A percentile compares a stretch with the other conserved stretches of the same genome.
Conservation (phyloP, 768 basidiomycete species). For the Lactarius trivialis region DNA sequence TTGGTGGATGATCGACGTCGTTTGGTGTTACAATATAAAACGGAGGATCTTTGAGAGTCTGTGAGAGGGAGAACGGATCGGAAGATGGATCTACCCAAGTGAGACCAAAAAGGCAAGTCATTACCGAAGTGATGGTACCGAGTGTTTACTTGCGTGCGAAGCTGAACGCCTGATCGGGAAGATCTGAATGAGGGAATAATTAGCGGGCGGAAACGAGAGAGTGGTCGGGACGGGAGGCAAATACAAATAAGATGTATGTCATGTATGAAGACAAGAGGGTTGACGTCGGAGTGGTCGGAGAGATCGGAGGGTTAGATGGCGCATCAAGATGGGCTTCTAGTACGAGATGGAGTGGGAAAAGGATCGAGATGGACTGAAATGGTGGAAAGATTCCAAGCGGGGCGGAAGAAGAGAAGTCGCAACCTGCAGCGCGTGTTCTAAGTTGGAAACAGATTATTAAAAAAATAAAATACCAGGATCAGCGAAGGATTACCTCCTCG, state of each 20-base stretch:
- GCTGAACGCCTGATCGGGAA: conserved; percentile 14
- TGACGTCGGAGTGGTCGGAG: conserved; percentile 19
- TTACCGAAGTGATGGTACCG: background rate
- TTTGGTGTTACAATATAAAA: background rate
- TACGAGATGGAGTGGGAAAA: conserved; percentile 5
- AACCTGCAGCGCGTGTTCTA: background rate
- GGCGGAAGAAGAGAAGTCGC: background rate
- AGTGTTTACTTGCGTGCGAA: conserved; percentile 10
- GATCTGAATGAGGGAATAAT: conserved; percentile 13
- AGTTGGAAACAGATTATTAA: background rate
- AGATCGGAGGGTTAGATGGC: conserved; percentile 13
- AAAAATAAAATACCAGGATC: conserved; percentile 8
- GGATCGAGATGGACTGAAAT: conserved; percentile 13
- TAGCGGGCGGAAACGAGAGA: background rate
- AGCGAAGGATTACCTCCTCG: conserved; percentile 4
- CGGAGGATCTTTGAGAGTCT: background rate
- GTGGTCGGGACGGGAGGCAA: conserved; percentile 12
- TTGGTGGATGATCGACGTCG: background rate
- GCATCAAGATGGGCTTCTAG: conserved; percentile 5
- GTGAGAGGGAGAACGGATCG: background rate
- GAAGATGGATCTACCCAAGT: background rate
- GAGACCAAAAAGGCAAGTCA: background rate
- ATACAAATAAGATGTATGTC: background rate
- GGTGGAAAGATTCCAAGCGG: background rate
- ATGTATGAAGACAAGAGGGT: background rate